phyloP scores from a whole-genome alignment of 2,329 filamentous ascomycete species.

The Nemania bipapillata region DNA sequence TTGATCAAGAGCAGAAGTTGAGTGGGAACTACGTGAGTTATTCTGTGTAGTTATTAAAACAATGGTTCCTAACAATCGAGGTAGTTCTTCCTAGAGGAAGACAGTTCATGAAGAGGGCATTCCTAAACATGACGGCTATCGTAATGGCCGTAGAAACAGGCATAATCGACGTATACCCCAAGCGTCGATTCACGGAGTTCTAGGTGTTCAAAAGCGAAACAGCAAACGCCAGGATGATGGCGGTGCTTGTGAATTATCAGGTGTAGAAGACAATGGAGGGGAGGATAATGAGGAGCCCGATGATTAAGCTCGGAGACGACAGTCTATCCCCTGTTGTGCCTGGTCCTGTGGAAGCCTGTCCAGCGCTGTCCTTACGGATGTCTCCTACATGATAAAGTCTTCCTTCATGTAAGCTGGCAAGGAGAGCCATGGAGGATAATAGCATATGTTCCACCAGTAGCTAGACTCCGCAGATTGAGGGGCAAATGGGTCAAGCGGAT shows the following conservation, averaged over 20 bases:
- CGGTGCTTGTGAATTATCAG: conserved; percentile 41
- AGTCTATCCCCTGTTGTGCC: conserved; percentile 73
- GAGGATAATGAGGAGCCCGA: conserved; percentile 75
- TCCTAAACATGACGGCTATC: conserved; percentile 56
- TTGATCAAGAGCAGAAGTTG: conserved; percentile 97
- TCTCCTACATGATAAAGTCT: neutral
- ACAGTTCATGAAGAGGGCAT: conserved; percentile 71
- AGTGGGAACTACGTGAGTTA: conserved; percentile 85
- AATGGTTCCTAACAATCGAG: conserved; percentile 33
- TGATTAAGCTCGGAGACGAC: conserved; percentile 67
- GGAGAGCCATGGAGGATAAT: neutral
- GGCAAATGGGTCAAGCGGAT: conserved; percentile 48
- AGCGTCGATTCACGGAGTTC: conserved; percentile 61
- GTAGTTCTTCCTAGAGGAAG: conserved; percentile 94
- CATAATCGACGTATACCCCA: conserved; percentile 53
- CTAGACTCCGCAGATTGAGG: conserved; percentile 45
- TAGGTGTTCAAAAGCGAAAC: conserved; percentile 61
- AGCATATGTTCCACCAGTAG: neutral
- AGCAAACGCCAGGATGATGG: conserved; percentile 40
- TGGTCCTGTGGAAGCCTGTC: conserved; percentile 63
- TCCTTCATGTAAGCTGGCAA: neutral
- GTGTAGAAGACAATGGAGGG: conserved; percentile 64
- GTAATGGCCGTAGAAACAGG: conserved; percentile 43
- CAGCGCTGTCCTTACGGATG: neutral
- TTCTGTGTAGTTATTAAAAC: conserved; percentile 9